These are phyloP conservation scores for Alternaria atra DNA, from an alignment of 2,329 filamentous ascomycete species.

Conservation along the genomic window DNA sequence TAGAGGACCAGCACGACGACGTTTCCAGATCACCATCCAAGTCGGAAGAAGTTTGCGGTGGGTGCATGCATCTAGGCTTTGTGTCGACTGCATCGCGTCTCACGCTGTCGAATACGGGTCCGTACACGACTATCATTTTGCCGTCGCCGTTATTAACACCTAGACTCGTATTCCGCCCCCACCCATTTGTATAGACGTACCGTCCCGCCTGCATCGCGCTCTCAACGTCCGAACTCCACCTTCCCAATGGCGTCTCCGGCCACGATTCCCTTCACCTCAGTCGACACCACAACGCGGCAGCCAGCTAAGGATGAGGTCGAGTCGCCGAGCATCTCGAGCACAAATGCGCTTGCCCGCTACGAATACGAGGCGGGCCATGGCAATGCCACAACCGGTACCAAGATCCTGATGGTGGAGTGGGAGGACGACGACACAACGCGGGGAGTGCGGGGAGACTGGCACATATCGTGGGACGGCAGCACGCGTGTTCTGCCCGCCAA, in stretches of 20 bases:
- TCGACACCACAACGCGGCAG: constrained; percentile 51
- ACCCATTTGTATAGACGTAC: constrained; percentile 39
- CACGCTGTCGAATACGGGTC: constrained; percentile 37
- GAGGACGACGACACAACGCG: constrained; percentile 67
- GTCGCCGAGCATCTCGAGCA: constrained; percentile 59
- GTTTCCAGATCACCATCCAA: constrained; percentile 20
- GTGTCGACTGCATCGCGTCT: constrained; percentile 35
- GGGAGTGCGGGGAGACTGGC: constrained; percentile 68
- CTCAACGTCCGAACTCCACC: constrained; percentile 33
- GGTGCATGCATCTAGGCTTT: constrained; percentile 17
- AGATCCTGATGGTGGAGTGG: constrained; percentile 95
- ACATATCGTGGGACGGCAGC: constrained; percentile 85
- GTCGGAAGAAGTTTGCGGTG: constrained; percentile 24
- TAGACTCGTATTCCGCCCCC: constrained; percentile 44
- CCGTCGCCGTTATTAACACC: constrained; percentile 43
- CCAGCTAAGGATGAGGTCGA: constrained; percentile 53
- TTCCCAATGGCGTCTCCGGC: constrained; percentile 46
- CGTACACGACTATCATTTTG: constrained; percentile 40
- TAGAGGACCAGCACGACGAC: constrained; percentile 22
- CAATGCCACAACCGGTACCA: constrained; percentile 76
- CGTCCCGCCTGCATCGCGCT: constrained; percentile 40
- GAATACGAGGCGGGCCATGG: constrained; percentile 82
- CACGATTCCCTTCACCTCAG: constrained; percentile 52
- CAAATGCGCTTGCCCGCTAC: constrained; percentile 78
- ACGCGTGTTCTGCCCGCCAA: constrained; percentile 73